phyloP scores from a whole-genome alignment of 768 basidiomycete genomes.

The Trametopsis cervina region DNA sequence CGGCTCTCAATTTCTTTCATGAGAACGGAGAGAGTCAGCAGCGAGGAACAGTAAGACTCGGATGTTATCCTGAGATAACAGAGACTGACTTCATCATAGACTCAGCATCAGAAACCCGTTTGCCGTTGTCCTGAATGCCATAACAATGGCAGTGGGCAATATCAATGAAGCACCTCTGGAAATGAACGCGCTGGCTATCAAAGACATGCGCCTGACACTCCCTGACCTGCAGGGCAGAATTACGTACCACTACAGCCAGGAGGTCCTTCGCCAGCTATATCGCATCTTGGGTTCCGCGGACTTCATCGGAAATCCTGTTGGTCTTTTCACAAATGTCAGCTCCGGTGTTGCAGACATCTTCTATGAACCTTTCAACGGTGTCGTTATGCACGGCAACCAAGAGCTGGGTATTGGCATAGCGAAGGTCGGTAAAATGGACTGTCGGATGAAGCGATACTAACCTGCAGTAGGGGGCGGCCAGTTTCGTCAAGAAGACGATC shows the following conservation, averaged over 20 bases:
- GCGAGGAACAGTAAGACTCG: slow-evolving; percentile 82
- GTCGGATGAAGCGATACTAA: not conserved
- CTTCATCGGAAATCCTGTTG: slow-evolving; percentile 94
- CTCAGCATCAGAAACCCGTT: slow-evolving; percentile 82
- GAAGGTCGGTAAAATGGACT: slow-evolving; percentile 48
- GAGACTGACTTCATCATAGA: too few species aligned
- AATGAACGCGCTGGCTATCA: slow-evolving; percentile 89
- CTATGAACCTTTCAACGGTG: slow-evolving; percentile 96
- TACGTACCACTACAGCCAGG: slow-evolving; percentile 88
- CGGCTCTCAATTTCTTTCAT: slow-evolving; percentile 92
- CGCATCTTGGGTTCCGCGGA: slow-evolving; percentile 97
- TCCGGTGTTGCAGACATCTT: slow-evolving; percentile 98
- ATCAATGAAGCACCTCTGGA: slow-evolving; percentile 93
- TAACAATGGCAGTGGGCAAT: slow-evolving; percentile 96
- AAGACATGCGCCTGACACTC: slow-evolving; percentile 84
- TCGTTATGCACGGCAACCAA: slow-evolving; percentile 92
- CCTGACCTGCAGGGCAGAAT: slow-evolving; percentile 83
- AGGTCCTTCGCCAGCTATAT: slow-evolving; percentile 89
- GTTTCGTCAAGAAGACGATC: slow-evolving; percentile 97
- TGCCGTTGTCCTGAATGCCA: slow-evolving; percentile 86
- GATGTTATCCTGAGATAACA: too few species aligned
- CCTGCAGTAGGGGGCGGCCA: slow-evolving; percentile 75
- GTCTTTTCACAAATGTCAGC: slow-evolving; percentile 96
- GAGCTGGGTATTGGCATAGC: slow-evolving; percentile 93
- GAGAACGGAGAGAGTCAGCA: slow-evolving; percentile 90